Evolutionary conservation across 2,329 filamentous ascomycete species (phyloP).

Genomic region (Plenodomus lindquistii): DNA sequence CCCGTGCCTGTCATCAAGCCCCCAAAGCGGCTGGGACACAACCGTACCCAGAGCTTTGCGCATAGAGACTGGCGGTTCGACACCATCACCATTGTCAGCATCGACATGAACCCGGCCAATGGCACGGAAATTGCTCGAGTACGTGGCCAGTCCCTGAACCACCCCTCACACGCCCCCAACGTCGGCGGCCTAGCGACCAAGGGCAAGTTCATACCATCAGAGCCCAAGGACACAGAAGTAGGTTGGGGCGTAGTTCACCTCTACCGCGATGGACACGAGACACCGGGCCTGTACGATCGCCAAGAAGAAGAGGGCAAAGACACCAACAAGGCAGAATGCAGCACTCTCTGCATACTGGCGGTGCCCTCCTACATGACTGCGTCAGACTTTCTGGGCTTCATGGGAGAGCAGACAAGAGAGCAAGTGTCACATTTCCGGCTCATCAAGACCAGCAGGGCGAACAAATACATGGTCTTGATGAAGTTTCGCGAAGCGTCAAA

Average conservation of each 20-base stretch:
- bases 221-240: conserved; percentile 72
- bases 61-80: conserved; percentile 79
- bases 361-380: conserved; percentile 94
- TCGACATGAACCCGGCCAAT: conserved; percentile 66
- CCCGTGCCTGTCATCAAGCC: conserved; percentile 42
- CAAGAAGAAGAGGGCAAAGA: conserved; percentile 34
- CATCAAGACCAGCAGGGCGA: conserved; percentile 85
- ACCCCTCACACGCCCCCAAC: conserved; percentile 50
- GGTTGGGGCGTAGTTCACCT: conserved; percentile 94
- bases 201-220: conserved; percentile 74
- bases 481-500: conserved; percentile 80
- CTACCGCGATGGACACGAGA: conserved; percentile 83
- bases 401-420: conserved; percentile 83
- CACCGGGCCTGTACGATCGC: conserved; percentile 62
- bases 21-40: conserved; percentile 32
- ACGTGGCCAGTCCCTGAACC: conserved; percentile 39
- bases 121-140: conserved; percentile 35
- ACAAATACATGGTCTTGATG: conserved; percentile 93
- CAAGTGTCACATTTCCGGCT: conserved; percentile 93
- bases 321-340: conserved; percentile 68
- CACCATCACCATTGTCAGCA: conserved; percentile 75
- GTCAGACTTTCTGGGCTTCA: conserved; percentile 86
- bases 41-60: conserved; percentile 34
- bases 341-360: conserved; percentile 88
- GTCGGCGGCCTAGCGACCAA: conserved; percentile 73